These are phyloP conservation scores for Pneumocystis canis DNA, from an alignment of 1,139 yeast species.

Conservation along the genomic window DNA sequence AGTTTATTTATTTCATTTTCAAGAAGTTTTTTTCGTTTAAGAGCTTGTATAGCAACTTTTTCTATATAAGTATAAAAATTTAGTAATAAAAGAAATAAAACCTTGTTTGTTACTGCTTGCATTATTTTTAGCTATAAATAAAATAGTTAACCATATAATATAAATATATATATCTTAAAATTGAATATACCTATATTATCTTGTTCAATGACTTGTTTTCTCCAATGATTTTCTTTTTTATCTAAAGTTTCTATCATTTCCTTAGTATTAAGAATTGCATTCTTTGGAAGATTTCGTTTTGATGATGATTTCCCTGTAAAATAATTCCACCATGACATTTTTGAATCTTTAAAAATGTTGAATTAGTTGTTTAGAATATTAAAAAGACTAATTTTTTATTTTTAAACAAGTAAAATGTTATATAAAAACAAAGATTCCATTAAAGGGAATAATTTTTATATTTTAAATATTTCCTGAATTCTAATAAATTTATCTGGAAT, in stretches of 20 bases:
- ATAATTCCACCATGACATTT: slow-evolving; percentile 1
- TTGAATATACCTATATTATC: slow-evolving; percentile 29
- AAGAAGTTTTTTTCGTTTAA: slow-evolving; percentile 72
- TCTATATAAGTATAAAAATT: neutral
- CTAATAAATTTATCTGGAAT: neutral
- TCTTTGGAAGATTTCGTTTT: slow-evolving; percentile 55
- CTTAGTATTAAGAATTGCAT: slow-evolving; percentile 79
- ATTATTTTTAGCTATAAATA: slow-evolving; percentile 50
- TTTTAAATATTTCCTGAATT: neutral
- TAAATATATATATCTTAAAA: neutral
- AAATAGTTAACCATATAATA: neutral
- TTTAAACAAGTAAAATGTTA: neutral
- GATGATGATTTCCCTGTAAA: neutral
- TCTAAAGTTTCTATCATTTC: slow-evolving; percentile 77
- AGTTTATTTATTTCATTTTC: slow-evolving; percentile 66
- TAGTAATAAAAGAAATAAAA: slow-evolving; percentile 3
- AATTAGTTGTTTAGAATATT: neutral
- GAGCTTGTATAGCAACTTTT: slow-evolving; percentile 61
- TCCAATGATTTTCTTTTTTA: slow-evolving; percentile 71
- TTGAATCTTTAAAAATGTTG: neutral
- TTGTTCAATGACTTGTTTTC: slow-evolving; percentile 70
- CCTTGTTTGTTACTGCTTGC: slow-evolving; percentile 53
- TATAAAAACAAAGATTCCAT: neutral
- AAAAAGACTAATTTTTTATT: neutral
- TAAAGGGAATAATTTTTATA: neutral